A percentile compares a stretch with the other conserved stretches of the same genome.
Conservation (phyloP, 345 rosid species). For the Rhizophora apiculata region DNA sequence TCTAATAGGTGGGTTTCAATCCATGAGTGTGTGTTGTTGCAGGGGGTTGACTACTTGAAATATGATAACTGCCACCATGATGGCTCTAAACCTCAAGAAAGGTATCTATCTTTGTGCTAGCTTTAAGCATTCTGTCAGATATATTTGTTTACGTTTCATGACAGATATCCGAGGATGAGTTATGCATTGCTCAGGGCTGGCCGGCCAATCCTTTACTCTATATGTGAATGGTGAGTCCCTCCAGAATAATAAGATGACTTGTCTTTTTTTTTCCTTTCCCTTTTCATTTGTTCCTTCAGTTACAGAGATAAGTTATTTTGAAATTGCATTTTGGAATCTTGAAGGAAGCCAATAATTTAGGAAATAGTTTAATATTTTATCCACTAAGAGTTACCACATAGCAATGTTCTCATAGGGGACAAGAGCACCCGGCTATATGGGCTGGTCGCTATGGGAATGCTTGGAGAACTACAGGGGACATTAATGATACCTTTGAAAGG, state of each 20-base stretch:
- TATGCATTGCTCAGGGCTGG: conserved; percentile 25
- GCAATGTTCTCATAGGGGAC: conserved; percentile 15
- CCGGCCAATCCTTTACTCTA: conserved; percentile 25
- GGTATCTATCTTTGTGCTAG: conserved; percentile 1
- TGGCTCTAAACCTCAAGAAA: conserved; percentile 24
- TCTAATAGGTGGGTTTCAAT: background rate
- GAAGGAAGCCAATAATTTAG: background rate
- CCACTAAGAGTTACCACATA: background rate
- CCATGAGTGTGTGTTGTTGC: background rate
- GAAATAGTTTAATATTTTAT: background rate
- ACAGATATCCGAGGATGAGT: conserved; percentile 27
- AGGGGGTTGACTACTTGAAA: conserved; percentile 32
- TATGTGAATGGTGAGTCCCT: conserved; percentile 28
- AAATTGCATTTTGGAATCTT: background rate
- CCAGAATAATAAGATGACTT: background rate
- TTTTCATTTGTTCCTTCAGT: background rate
- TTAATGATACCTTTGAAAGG: conserved; percentile 25
- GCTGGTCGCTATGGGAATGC: conserved; percentile 22
- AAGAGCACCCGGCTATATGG: conserved; percentile 26
- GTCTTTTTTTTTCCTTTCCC: background rate
- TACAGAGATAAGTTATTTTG: background rate
- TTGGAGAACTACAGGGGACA: conserved; percentile 34
- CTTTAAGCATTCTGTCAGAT: background rate
- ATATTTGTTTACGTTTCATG: background rate
- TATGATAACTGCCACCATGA: conserved; percentile 31